Base-by-base conservation (phyloP, 305 asterid species). In the Caryopteris hybrid region DNA sequence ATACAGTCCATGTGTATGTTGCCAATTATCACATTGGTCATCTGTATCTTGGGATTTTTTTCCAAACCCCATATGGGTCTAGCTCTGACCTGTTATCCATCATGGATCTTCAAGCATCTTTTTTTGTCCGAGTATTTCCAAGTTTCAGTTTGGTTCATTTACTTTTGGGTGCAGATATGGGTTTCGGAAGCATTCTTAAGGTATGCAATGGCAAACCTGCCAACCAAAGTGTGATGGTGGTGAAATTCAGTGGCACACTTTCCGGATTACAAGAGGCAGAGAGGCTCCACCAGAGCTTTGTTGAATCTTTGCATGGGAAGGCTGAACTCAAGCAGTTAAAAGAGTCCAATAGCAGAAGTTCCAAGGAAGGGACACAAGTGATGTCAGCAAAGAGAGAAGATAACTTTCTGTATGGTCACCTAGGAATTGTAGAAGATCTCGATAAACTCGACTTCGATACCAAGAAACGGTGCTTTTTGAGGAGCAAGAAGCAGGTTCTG, bases 221-320 rank as follows among this genome's bases (percentile, higher is more conserved):
- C n/a, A 85, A 83, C 72, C 91, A 78, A 66, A 83, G 90, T 57
- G 76, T 80, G 56, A 70, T 85, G 83, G 69, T 81, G 73, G 89
- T 85, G 61, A 82, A 74, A 75, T 87, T 87, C 72, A 75, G 68
- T 6, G 86, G 82, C 11, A 83, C 90, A 12, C 83, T 84, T 51
- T 83, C 90, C 57, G 94, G 85, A 56, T 81, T 87, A 78, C 84
- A 57, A 70, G 88, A 87, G 60, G 95, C 91, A n/a, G 77, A 58
- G 74, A 83, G 89, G 75, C 81, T 79, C 18, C 78, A 77, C 58
- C 66, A 69, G 73, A 59, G 65, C 21, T 87, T 74, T 66, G 51
- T 76, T 20, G 70, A 74, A 62, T 64, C 71, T 10, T 70, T 81
- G 68, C 91, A 60, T 7, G 87, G 91, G 36, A 79, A 88, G 74